phyloP scores from a whole-genome alignment of 2,329 filamentous ascomycete genomes.

The Sarocladium strictum region DNA sequence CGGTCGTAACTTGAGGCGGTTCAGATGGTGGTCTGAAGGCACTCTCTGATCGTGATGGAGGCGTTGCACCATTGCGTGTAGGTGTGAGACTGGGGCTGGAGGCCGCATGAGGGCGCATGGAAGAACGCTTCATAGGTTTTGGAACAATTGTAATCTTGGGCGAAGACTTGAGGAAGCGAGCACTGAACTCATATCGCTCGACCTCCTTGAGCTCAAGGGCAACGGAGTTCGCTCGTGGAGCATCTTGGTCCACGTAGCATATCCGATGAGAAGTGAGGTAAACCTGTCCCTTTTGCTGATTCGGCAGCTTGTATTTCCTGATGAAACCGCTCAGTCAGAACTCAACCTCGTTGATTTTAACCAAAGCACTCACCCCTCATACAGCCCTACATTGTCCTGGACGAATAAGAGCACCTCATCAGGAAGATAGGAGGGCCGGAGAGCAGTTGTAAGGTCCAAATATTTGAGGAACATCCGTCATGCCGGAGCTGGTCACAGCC shows the following conservation, averaged over 20 bases:
- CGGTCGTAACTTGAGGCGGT: constrained; percentile 47
- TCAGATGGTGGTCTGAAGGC: constrained; percentile 31
- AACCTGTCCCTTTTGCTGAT: constrained; percentile 91
- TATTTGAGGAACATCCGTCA: constrained; percentile 96
- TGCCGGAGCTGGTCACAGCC: constrained; percentile 23
- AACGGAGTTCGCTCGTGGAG: constrained; percentile 78
- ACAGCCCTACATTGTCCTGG: constrained; percentile 93
- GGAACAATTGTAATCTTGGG: constrained; percentile 86
- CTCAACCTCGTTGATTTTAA: constrained; percentile 1
- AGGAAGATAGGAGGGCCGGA: constrained; percentile 84
- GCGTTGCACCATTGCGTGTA: constrained; percentile 35
- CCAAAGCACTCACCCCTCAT: constrained; percentile 72
- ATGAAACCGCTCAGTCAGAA: not conserved
- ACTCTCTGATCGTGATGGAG: constrained; percentile 39
- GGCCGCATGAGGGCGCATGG: constrained; percentile 48
- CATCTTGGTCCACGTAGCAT: constrained; percentile 87
- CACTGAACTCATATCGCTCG: constrained; percentile 86
- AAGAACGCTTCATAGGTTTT: constrained; percentile 65
- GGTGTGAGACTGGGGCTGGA: constrained; percentile 36
- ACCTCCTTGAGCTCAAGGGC: constrained; percentile 86
- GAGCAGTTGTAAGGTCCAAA: constrained; percentile 90
- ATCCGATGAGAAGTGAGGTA: constrained; percentile 94
- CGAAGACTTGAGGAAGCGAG: constrained; percentile 91
- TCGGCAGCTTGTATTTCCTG: constrained; percentile 91
- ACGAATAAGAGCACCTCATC: constrained; percentile 96